Evolutionary conservation across 352 stramenopile species (phyloP).

Genomic region (Phytophthora litchii): DNA sequence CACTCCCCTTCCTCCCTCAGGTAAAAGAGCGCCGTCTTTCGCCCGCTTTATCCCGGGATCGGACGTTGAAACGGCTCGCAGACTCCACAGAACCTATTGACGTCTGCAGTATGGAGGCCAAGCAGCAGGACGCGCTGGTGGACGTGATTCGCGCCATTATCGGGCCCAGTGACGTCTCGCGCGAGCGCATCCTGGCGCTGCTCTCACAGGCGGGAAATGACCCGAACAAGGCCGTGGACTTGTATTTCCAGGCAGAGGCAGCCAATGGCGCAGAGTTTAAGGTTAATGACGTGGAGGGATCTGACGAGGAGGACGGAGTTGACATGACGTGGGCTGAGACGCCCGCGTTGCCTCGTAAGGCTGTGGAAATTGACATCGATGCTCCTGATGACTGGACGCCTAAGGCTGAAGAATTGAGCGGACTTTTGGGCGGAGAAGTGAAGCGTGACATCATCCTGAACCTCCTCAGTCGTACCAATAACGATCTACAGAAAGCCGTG

Average conservation of each 20-base stretch:
- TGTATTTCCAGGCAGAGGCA: conserved; percentile 76
- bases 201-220: conserved; percentile 67
- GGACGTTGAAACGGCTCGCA: conserved; percentile 20
- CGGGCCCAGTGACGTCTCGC: conserved; percentile 61
- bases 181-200: conserved; percentile 69
- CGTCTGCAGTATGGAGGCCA: conserved; percentile 45
- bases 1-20: neutral
- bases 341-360: conserved; percentile 17
- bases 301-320: conserved; percentile 42
- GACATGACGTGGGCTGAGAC: conserved; percentile 28
- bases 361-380: conserved; percentile 13
- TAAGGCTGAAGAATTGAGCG: conserved; percentile 61
- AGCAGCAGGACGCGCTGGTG: conserved; percentile 69
- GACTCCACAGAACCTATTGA: neutral
- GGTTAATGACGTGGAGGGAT: conserved; percentile 61
- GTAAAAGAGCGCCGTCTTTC: conserved; percentile 25
- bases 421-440: conserved; percentile 77
- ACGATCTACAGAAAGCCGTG: conserved; percentile 78
- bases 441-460: conserved; percentile 54
- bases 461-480: conserved; percentile 66
- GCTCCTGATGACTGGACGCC: conserved; percentile 37
- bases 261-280: conserved; percentile 44
- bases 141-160: conserved; percentile 83
- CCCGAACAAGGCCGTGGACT: conserved; percentile 83
- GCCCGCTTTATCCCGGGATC: conserved; percentile 32